Evolutionary conservation across 208 protist genomes (phyloP).

Genomic region (Trypanosoma lewisi): DNA sequence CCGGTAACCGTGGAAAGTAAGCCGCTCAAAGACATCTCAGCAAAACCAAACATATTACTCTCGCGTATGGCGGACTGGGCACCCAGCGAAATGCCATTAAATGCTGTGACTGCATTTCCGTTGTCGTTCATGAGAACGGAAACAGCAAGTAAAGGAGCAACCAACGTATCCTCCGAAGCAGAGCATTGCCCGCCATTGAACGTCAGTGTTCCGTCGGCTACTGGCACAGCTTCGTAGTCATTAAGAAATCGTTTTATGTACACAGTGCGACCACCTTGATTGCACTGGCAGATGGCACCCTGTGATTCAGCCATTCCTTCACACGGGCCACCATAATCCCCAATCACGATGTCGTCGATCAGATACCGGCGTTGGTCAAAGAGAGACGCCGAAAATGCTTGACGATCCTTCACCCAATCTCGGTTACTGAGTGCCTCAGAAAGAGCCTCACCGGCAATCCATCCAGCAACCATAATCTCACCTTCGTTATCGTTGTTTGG

Average conservation of each 20-base stretch:
- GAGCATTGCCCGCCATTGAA: not conserved
- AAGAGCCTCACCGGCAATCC: slow-evolving; percentile 21
- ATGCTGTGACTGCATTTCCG: not conserved
- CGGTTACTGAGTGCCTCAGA: not conserved
- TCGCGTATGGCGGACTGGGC: not conserved
- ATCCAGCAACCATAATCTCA: slow-evolving; percentile 27
- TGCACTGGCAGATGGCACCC: slow-evolving; percentile 16
- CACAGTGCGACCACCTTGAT: slow-evolving; percentile 15
- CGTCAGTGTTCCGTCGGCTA: not conserved
- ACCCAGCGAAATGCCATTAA: not conserved
- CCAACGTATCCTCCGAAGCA: not conserved
- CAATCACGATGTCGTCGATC: slow-evolving; percentile 28
- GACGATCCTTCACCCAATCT: slow-evolving; percentile 4
- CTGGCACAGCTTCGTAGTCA: not conserved
- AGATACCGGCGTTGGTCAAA: slow-evolving; percentile 28
- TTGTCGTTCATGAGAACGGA: not conserved
- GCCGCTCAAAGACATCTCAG: not conserved
- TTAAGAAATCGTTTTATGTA: slow-evolving; percentile 17
- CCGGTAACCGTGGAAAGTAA: not conserved
- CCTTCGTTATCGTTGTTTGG: slow-evolving; percentile 17
- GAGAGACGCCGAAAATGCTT: slow-evolving; percentile 20
- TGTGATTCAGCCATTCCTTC: not conserved
- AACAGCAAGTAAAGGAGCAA: not conserved
- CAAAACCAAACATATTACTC: too few species aligned
- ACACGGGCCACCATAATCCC: slow-evolving; percentile 26